Evolutionary conservation across 805 yeast genomes (phyloP).

Genomic region (Allodekkera sacchari): DNA sequence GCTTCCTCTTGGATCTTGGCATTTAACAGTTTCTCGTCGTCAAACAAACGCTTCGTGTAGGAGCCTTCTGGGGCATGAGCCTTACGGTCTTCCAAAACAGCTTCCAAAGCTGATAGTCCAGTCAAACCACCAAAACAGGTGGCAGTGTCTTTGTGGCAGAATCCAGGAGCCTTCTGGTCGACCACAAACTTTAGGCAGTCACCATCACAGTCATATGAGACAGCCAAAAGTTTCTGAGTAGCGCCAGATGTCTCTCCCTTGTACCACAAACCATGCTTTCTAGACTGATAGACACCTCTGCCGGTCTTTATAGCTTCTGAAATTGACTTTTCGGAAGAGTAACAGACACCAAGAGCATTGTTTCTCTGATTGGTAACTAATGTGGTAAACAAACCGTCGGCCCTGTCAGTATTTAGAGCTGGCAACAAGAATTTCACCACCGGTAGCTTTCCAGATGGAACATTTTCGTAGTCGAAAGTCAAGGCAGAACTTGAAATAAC

Average conservation of each 20-base stretch:
- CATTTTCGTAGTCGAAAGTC: constrained; percentile 26
- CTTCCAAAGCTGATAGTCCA: constrained; percentile 66
- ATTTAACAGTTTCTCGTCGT: constrained; percentile 62
- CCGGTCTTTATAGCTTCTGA: constrained; percentile 70
- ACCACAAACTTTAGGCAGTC: constrained; percentile 87
- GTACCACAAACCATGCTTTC: constrained; percentile 90
- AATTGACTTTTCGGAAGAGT: constrained; percentile 78
- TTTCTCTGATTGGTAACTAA: constrained; percentile 64
- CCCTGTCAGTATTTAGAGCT: constrained; percentile 67
- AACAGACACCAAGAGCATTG: constrained; percentile 80
- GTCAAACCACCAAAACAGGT: constrained; percentile 72
- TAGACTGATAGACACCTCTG: constrained; percentile 89
- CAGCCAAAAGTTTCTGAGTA: constrained; percentile 61
- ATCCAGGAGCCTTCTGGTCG: constrained; percentile 77
- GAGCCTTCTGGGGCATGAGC: constrained; percentile 80
- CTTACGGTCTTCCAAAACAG: constrained; percentile 54
- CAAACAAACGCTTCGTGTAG: constrained; percentile 84
- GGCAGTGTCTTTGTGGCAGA: constrained; percentile 78
- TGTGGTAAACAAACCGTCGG: constrained; percentile 80
- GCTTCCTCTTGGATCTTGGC: constrained; percentile 96
- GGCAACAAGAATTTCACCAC: constrained; percentile 34
- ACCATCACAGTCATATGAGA: constrained; percentile 84
- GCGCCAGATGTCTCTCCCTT: constrained; percentile 97
- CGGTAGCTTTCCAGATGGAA: constrained; percentile 25
- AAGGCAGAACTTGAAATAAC: constrained; percentile 23